Conservation (phyloP, 352 stramenopile genomes). For the Phytopythium delawarense region DNA sequence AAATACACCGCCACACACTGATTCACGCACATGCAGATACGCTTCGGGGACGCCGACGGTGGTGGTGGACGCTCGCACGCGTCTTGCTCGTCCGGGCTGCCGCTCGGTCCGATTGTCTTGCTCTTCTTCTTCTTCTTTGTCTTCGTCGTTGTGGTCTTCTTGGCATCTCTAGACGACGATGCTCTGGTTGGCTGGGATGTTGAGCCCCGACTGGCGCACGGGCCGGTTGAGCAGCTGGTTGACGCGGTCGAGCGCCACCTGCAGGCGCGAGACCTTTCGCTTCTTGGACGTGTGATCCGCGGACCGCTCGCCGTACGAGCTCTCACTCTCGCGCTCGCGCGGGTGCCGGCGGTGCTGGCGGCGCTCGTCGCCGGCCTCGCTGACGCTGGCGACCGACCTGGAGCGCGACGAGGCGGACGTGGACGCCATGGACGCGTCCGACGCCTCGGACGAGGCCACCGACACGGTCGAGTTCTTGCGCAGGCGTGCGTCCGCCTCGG, state of each 20-base stretch:
- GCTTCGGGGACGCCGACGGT: background rate
- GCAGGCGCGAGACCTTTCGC: conserved; percentile 65
- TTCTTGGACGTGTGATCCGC: conserved; percentile 42
- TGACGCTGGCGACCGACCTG: conserved; percentile 20
- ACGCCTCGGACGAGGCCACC: background rate
- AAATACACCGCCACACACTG: conserved; percentile 6
- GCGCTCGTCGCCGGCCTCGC: conserved; percentile 18
- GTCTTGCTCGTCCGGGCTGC: conserved; percentile 6
- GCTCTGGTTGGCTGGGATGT: conserved; percentile 54
- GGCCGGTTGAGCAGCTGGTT: conserved; percentile 72
- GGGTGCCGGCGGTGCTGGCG: conserved; percentile 12
- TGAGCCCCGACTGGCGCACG: conserved; percentile 64
- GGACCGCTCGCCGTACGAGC: conserved; percentile 15
- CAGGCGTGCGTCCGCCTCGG: background rate
- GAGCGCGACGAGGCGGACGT: conserved; percentile 16
- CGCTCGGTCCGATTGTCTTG: background rate
- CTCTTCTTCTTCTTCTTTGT: conserved; percentile 13
- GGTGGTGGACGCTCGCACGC: background rate
- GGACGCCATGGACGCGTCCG: conserved; percentile 12
- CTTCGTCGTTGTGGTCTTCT: conserved; percentile 13
- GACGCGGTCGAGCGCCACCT: conserved; percentile 57
- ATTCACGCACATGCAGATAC: background rate
- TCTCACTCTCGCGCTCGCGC: conserved; percentile 10
- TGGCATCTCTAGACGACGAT: conserved; percentile 55
- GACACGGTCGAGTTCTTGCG: conserved; percentile 18